Conservation (phyloP, 1,284 basidiomycete genomes). For the Takashimella tepidaria region DNA sequence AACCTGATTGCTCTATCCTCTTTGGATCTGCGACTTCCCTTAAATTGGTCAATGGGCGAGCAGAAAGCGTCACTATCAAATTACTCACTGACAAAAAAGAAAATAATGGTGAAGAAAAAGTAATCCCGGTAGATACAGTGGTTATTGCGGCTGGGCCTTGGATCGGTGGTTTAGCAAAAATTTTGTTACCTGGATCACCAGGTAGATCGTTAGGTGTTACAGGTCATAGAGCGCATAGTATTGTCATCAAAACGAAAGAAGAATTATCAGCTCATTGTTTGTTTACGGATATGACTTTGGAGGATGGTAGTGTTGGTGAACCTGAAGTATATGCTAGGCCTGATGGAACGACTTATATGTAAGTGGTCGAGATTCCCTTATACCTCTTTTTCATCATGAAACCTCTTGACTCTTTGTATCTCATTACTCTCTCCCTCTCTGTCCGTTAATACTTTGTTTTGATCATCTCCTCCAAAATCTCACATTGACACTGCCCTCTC, state of each 20-base stretch:
- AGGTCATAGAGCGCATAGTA: slow-evolving; percentile 52
- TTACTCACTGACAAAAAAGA: slow-evolving; percentile 9
- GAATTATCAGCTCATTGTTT: slow-evolving; percentile 45
- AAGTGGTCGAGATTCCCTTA: slow-evolving; percentile 7
- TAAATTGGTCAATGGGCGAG: slow-evolving; percentile 10
- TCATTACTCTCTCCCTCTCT: too few species aligned
- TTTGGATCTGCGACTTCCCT: slow-evolving; percentile 29
- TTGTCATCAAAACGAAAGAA: slow-evolving; percentile 47
- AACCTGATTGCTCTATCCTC: slow-evolving; percentile 31
- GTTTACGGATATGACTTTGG: slow-evolving; percentile 55
- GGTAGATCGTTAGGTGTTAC: slow-evolving; percentile 42
- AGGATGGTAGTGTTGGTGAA: slow-evolving; percentile 45
- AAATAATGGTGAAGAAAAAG: slow-evolving; percentile 32
- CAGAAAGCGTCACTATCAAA: slow-evolving; percentile 21
- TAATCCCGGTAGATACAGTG: slow-evolving; percentile 51
- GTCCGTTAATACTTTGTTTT: too few species aligned
- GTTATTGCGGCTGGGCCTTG: slow-evolving; percentile 80
- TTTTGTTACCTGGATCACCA: slow-evolving; percentile 52
- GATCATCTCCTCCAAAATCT: too few species aligned
- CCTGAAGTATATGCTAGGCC: slow-evolving; percentile 52
- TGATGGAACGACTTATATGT: slow-evolving; percentile 48
- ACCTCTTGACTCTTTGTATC: too few species aligned
- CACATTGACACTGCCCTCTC: too few species aligned
- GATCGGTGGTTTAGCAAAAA: slow-evolving; percentile 59
- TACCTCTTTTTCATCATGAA: too few species aligned